Percentiles rank a stretch among this genome's conserved stretches.
Evolutionary conservation across 2,329 filamentous ascomycete genomes (phyloP).

Genomic region (Diaporthe amygdali): DNA sequence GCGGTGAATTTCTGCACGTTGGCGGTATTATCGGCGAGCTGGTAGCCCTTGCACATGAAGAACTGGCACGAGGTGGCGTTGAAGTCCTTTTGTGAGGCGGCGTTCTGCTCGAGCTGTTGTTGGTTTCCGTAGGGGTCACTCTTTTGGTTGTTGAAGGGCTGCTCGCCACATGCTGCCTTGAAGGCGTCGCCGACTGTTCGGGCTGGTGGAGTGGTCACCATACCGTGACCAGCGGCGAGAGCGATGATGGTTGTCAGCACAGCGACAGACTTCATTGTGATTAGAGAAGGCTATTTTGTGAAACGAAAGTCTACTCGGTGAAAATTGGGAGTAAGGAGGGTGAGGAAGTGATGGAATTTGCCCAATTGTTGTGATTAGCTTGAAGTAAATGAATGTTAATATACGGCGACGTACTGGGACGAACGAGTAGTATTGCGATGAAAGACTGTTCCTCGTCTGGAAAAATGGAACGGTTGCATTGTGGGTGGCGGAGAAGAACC

Average conservation of each 20-base stretch:
- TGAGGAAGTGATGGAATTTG: background rate
- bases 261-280: constrained; percentile 20
- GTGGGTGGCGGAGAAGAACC: background rate
- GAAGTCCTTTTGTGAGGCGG: constrained; percentile 16
- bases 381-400: background rate
- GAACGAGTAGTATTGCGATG: background rate
- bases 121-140: constrained; percentile 23
- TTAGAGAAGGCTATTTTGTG: background rate
- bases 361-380: background rate
- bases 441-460: background rate
- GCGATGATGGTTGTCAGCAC: constrained; percentile 23
- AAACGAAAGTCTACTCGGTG: background rate
- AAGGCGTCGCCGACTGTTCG: constrained; percentile 29
- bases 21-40: constrained; percentile 44
- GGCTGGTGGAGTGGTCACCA: constrained; percentile 26
- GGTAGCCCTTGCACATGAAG: constrained; percentile 45
- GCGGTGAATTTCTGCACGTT: constrained; percentile 43
- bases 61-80: constrained; percentile 39
- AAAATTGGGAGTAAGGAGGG: background rate
- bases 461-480: background rate
- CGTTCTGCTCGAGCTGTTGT: constrained; percentile 20
- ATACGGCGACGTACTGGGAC: background rate
- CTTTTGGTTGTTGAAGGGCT: constrained; percentile 29
- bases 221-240: constrained; percentile 28
- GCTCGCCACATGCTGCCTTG: constrained; percentile 30